These are phyloP conservation scores for Camelina hispida DNA, from an alignment of 345 rosid genomes.

Conservation along the genomic window DNA sequence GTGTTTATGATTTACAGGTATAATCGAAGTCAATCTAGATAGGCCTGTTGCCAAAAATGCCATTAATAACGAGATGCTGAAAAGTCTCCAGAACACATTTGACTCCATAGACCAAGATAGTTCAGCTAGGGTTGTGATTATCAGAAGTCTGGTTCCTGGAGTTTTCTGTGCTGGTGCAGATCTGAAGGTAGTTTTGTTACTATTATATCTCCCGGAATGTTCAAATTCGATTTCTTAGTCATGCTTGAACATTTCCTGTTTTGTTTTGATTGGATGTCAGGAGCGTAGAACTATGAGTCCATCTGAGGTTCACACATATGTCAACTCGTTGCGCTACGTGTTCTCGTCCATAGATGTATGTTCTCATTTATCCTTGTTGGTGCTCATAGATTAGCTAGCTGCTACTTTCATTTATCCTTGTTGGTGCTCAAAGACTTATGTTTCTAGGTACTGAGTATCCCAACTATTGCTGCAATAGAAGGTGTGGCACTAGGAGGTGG, in stretches of 20 bases:
- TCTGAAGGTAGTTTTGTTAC: conserved; percentile 58
- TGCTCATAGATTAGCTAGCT: conserved; percentile 6
- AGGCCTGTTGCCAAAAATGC: conserved; percentile 77
- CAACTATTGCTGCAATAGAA: conserved; percentile 87
- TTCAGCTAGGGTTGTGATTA: conserved; percentile 70
- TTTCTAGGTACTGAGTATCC: conserved; percentile 67
- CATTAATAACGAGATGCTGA: conserved; percentile 74
- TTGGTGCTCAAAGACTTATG: conserved; percentile 22
- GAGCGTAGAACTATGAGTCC: conserved; percentile 82
- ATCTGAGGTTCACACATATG: conserved; percentile 72
- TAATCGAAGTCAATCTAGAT: conserved; percentile 75
- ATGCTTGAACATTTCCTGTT: conserved; percentile 20
- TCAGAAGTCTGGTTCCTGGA: conserved; percentile 74
- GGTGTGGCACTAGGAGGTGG: conserved; percentile 97
- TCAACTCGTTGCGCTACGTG: conserved; percentile 73
- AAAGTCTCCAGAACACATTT: conserved; percentile 63
- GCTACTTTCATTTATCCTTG: neutral
- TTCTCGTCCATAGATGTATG: conserved; percentile 79
- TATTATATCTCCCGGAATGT: neutral
- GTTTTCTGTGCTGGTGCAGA: conserved; percentile 96
- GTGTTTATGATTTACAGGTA: conserved; percentile 56
- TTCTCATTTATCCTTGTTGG: neutral
- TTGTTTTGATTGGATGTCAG: conserved; percentile 53
- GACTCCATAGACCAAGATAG: conserved; percentile 61
- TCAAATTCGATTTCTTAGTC: neutral